phyloP scores from a whole-genome alignment of 768 basidiomycete genomes.

The Gelatoporia subvermispora region DNA sequence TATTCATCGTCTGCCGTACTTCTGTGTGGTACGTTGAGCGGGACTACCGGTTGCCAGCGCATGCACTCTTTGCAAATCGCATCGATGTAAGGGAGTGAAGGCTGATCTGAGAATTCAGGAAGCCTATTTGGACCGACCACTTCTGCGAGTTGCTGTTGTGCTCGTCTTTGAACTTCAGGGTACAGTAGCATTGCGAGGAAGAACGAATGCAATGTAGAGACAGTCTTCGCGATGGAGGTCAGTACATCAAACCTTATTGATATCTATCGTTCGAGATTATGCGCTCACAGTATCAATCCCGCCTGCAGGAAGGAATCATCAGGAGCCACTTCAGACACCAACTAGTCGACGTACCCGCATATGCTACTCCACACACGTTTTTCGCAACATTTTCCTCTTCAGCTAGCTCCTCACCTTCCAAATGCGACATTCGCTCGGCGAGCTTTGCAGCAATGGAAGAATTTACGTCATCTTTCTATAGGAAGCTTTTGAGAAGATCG shows the following conservation, averaged over 20 bases:
- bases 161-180: conserved; percentile 33
- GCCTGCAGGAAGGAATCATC: not conserved
- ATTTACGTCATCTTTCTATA: not conserved
- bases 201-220: conserved; percentile 33
- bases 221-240: conserved; percentile 26
- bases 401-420: not conserved
- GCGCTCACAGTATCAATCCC: conserved; percentile 7
- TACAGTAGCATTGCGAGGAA: conserved; percentile 35
- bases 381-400: conserved; percentile 1
- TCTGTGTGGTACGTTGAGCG: conserved; percentile 14
- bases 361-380: not conserved
- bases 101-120: conserved; percentile 17
- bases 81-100: conserved; percentile 16
- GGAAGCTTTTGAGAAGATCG: not conserved
- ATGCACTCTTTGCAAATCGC: conserved; percentile 11
- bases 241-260: no score
- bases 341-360: not conserved
- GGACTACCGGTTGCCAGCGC: conserved; percentile 7
- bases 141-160: conserved; percentile 37
- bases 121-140: conserved; percentile 33
- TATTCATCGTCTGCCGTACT: conserved; percentile 18
- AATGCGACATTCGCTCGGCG: not conserved
- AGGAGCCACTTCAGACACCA: not conserved
- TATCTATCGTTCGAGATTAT: not conserved
- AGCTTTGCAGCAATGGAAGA: conserved; percentile 3